phyloP scores from a whole-genome alignment of 139 green algal genomes.

The Volvox reticuliferus region DNA sequence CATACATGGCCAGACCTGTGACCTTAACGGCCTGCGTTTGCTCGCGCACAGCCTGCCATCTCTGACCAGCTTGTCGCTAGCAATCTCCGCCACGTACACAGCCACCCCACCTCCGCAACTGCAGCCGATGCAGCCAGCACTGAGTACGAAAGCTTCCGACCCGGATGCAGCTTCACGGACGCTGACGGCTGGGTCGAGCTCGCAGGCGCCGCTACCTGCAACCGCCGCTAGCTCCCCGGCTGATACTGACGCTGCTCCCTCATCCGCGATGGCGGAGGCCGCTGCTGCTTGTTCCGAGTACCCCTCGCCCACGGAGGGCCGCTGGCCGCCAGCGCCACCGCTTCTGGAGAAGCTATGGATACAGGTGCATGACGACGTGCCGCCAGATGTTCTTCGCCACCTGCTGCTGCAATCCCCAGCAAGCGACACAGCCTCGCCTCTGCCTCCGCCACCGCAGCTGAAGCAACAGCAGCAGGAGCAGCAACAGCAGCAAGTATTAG shows the following conservation, averaged over 20 bases:
- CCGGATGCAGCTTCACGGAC: not conserved
- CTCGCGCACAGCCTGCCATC: not conserved
- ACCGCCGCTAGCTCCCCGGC: no score
- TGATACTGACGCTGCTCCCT: no score
- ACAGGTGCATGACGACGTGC: not conserved
- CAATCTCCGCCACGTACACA: not conserved
- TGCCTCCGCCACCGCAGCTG: not conserved
- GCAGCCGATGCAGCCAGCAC: not conserved
- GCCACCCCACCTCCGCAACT: not conserved
- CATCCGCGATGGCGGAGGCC: no score
- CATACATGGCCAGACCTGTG: not conserved
- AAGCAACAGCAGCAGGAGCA: not conserved
- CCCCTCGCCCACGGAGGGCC: not conserved
- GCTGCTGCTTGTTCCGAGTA: no score
- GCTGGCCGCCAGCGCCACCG: not conserved
- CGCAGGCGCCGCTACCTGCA: no score
- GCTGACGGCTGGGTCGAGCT: no score
- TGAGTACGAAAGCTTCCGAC: not conserved
- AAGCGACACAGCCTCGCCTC: not conserved
- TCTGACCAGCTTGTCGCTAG: slow-evolving; percentile 4
- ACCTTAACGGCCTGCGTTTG: not conserved
- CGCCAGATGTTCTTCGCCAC: not conserved
- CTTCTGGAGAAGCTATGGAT: not conserved
- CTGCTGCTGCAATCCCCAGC: not conserved
- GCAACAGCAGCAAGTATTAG: not conserved